Conservation (phyloP, 1,284 basidiomycete genomes). For the Leccinum holopus region DNA sequence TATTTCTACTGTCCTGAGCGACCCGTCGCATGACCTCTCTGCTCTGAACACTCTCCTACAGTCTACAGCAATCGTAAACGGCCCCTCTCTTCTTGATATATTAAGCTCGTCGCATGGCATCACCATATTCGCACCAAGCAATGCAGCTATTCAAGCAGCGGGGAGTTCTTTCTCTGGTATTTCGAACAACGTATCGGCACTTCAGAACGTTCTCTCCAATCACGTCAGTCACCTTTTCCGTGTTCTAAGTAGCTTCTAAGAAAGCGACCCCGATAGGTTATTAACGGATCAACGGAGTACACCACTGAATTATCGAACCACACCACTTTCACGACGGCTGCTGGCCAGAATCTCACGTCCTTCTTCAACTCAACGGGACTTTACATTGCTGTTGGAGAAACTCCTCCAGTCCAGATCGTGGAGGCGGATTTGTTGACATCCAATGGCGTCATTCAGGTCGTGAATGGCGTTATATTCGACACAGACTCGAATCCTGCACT, state of each 20-base stretch:
- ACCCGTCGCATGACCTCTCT: constrained; percentile 27
- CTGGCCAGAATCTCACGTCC: constrained; percentile 58
- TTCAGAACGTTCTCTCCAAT: constrained; percentile 54
- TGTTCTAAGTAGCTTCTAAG: background rate
- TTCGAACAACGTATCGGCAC: constrained; percentile 45
- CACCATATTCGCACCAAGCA: constrained; percentile 69
- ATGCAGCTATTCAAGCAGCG: constrained; percentile 47
- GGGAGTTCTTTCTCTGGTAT: constrained; percentile 37
- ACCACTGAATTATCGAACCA: constrained; percentile 45
- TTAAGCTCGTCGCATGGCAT: constrained; percentile 51
- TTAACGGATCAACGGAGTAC: constrained; percentile 71
- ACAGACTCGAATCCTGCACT: constrained; percentile 46
- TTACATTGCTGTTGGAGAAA: constrained; percentile 55
- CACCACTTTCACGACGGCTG: constrained; percentile 52
- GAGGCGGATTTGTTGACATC: constrained; percentile 61
- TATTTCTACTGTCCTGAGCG: constrained; percentile 43
- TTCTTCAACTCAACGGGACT: constrained; percentile 58
- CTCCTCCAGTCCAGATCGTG: constrained; percentile 55
- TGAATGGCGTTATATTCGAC: constrained; percentile 64
- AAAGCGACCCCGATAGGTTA: constrained; percentile 40
- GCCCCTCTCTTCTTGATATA: constrained; percentile 39
- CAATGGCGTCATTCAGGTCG: constrained; percentile 75
- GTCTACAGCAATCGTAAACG: constrained; percentile 25
- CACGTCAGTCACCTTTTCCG: constrained; percentile 46
- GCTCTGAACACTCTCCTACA: constrained; percentile 30